Evolutionary conservation across 169 alveolate genomes (phyloP).

Genomic region (Cryptosporidium ryanae): DNA sequence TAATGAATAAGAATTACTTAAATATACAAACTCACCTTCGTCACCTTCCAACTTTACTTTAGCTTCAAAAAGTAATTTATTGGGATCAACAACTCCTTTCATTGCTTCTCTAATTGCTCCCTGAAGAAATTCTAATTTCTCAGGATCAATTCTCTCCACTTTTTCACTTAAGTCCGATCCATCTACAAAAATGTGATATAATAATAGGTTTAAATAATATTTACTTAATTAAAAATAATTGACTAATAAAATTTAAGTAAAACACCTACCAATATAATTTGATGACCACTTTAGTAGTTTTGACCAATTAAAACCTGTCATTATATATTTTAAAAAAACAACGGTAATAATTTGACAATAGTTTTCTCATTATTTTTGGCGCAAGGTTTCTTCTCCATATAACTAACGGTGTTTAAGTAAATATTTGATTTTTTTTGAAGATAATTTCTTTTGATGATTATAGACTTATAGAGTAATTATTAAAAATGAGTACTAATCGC

Average conservation of each 20-base stretch:
- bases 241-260: no score
- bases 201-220: background rate
- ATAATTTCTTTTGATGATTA: no score
- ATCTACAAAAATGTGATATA: conserved; percentile 6
- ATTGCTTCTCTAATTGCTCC: conserved; percentile 73
- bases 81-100: conserved; percentile 61
- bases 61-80: conserved; percentile 33
- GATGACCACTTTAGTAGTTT: conserved; percentile 69
- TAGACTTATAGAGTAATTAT: no score
- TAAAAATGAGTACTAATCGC: background rate
- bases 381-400: background rate
- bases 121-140: conserved; percentile 60
- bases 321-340: background rate
- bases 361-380: background rate
- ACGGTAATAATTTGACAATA: background rate
- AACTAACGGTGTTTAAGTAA: background rate
- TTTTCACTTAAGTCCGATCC: background rate
- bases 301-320: conserved; percentile 58
- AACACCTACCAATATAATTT: conserved; percentile 51
- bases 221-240: no score
- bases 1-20: background rate
- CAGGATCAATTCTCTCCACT: conserved; percentile 34
- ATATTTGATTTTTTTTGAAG: background rate
- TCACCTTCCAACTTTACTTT: background rate
- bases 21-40: conserved; percentile 44